Evolutionary conservation across 2,329 filamentous ascomycete genomes (phyloP).

Genomic region (Tolypocladium nubicola): DNA sequence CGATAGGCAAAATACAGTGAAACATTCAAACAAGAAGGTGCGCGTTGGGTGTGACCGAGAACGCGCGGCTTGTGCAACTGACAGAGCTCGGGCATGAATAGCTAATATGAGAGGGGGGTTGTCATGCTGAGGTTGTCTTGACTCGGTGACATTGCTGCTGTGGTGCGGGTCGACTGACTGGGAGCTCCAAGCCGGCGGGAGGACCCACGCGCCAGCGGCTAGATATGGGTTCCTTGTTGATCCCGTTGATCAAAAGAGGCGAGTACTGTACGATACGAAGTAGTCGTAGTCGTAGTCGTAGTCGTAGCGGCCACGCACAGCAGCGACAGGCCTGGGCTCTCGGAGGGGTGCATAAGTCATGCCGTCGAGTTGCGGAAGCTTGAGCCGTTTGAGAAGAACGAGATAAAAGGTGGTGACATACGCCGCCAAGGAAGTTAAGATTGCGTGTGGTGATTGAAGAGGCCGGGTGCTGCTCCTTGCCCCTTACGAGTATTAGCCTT

Average conservation of each 20-base stretch:
- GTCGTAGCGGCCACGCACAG: neutral
- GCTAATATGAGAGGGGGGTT: neutral
- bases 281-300: no score
- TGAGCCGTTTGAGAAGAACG: neutral
- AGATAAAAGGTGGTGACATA: neutral
- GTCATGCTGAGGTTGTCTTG: neutral
- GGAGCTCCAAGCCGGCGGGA: neutral
- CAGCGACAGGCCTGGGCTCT: neutral
- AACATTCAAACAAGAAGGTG: neutral
- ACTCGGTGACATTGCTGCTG: neutral
- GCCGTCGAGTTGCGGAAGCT: neutral
- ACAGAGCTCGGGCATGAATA: neutral
- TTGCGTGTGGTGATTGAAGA: neutral
- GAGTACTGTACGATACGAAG: neutral
- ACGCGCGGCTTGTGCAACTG: neutral
- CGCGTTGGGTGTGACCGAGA: neutral
- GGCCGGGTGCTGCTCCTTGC: neutral
- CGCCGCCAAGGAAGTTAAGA: no score
- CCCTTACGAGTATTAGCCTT: no score
- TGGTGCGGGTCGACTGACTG: neutral
- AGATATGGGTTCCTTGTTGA: neutral
- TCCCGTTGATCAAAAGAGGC: neutral
- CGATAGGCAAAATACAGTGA: neutral
- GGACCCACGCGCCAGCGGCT: neutral
- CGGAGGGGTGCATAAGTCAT: neutral